Conservation (phyloP, 2,329 filamentous ascomycete genomes). For the Aspergillus phoenicis region DNA sequence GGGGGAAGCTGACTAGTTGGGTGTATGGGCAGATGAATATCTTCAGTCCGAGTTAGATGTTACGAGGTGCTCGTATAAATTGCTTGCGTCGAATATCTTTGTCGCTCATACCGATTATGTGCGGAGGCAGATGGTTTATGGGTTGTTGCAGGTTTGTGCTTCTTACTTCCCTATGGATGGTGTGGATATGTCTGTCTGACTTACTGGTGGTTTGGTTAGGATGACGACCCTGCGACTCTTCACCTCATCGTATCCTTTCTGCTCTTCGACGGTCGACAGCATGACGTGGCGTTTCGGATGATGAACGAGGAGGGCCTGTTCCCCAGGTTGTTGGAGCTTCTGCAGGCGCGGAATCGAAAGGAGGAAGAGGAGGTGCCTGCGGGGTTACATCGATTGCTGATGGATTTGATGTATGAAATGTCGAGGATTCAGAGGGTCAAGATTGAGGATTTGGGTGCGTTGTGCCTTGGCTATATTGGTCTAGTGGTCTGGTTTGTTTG, state of each 20-base stretch:
- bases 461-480: neutral
- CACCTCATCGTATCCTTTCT: slow-evolving; percentile 82
- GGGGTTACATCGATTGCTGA: slow-evolving; percentile 74
- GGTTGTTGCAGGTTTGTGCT: slow-evolving; percentile 66
- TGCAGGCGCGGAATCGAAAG: slow-evolving; percentile 64
- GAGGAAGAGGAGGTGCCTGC: slow-evolving; percentile 47
- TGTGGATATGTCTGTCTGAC: no score
- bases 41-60: slow-evolving; percentile 77
- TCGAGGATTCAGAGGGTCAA: slow-evolving; percentile 83
- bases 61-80: slow-evolving; percentile 74
- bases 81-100: slow-evolving; percentile 77
- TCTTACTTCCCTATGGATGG: neutral
- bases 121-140: slow-evolving; percentile 88
- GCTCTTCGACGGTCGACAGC: slow-evolving; percentile 78
- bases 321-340: slow-evolving; percentile 76
- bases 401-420: slow-evolving; percentile 96
- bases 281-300: slow-evolving; percentile 77
- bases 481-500: neutral
- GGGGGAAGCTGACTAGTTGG: no score
- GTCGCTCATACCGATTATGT: slow-evolving; percentile 78
- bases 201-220: slow-evolving; percentile 54
- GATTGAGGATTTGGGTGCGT: slow-evolving; percentile 73
- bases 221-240: slow-evolving; percentile 79
- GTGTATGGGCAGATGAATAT: slow-evolving; percentile 60
- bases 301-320: slow-evolving; percentile 90